These are phyloP conservation scores for Lotus japonicus DNA, from an alignment of 306 rosid genomes.

Conservation along the genomic window DNA sequence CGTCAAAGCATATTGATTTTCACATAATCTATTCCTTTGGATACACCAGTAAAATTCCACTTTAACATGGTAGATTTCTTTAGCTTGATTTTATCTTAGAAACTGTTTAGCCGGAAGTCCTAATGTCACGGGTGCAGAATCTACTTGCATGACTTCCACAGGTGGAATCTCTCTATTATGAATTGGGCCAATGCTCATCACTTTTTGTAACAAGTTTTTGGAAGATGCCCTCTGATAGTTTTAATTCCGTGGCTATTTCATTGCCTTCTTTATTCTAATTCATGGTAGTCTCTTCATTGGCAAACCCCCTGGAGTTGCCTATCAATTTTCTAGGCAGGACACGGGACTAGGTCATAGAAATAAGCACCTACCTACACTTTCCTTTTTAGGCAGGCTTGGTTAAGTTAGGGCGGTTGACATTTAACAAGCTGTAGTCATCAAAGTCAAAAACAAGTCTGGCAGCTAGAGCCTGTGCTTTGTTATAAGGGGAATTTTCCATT, in stretches of 20 bases:
- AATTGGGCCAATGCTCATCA: background rate
- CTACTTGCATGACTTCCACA: background rate
- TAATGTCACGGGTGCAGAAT: background rate
- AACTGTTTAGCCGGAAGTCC: background rate
- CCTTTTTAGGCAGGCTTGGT: background rate
- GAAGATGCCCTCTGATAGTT: background rate
- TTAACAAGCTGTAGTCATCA: background rate
- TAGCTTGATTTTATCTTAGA: background rate
- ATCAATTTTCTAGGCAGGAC: background rate
- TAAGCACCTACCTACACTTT: background rate
- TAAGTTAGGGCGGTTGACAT: background rate
- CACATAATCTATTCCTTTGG: background rate
- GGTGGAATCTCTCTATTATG: background rate
- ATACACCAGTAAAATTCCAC: background rate
- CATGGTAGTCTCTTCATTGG: slow-evolving; percentile 8
- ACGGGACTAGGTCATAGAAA: background rate
- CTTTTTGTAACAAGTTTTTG: background rate
- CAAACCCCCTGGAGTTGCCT: background rate
- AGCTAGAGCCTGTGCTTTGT: background rate
- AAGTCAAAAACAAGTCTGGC: slow-evolving; percentile 3
- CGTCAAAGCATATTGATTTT: background rate
- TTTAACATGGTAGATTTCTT: background rate
- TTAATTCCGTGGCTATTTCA: slow-evolving; percentile 1
- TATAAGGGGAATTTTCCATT: slow-evolving; percentile 4
- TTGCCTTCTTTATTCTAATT: background rate